Evolutionary conservation across 345 rosid species (phyloP).

Genomic region (Salix viminalis): DNA sequence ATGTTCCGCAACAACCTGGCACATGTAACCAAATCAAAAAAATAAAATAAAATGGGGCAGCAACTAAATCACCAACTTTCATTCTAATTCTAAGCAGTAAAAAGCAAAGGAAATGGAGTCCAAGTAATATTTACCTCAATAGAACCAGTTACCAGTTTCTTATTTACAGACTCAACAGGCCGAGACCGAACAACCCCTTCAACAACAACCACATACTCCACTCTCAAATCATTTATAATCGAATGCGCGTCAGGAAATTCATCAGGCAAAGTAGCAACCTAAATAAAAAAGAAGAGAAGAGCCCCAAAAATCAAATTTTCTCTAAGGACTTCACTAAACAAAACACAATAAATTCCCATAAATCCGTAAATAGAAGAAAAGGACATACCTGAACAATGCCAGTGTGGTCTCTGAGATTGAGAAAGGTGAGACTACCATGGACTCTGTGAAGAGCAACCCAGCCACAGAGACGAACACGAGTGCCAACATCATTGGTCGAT

Average conservation of each 20-base stretch:
- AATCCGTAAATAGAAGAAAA: not conserved
- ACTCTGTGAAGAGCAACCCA: constrained; percentile 94
- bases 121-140: constrained; percentile 48
- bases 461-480: constrained; percentile 80
- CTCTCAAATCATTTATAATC: constrained; percentile 59
- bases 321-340: not conserved
- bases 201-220: constrained; percentile 76
- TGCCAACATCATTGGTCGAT: constrained; percentile 60
- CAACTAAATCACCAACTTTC: not conserved
- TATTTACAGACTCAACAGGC: constrained; percentile 72
- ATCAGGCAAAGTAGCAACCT: constrained; percentile 78
- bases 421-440: constrained; percentile 87
- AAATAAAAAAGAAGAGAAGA: not conserved
- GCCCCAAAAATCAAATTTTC: not conserved
- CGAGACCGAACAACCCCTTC: constrained; percentile 73
- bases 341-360: not conserved
- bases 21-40: constrained; percentile 7
- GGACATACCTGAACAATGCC: constrained; percentile 79
- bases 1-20: constrained; percentile 74
- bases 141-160: constrained; percentile 77
- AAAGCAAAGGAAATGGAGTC: no score
- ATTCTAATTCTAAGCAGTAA: not conserved
- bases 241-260: constrained; percentile 83
- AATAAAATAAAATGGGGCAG: not conserved
- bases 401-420: constrained; percentile 92